Conservation (phyloP, 2,329 filamentous ascomycete genomes). For the Colletotrichum sojae region DNA sequence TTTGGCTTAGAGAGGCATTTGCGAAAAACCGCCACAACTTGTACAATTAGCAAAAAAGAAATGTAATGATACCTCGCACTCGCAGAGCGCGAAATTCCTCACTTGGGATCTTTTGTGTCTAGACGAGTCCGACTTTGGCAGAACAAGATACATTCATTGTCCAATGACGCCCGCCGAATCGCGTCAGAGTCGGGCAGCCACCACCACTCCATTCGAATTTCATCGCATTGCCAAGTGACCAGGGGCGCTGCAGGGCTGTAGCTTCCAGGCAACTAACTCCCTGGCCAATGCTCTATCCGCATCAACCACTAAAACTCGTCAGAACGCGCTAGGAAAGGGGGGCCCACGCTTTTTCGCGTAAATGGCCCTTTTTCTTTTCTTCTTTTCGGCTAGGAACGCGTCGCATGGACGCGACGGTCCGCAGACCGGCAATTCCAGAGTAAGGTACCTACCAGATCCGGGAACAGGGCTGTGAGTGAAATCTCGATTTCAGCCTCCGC, state of each 20-base stretch:
- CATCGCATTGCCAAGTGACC: constrained; percentile 14
- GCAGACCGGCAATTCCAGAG: constrained; percentile 25
- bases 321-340: constrained; percentile 32
- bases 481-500: constrained; percentile 24
- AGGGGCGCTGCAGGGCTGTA: constrained; percentile 32
- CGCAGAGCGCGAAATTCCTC: constrained; percentile 1
- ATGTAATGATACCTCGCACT: constrained; percentile 40
- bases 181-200: constrained; percentile 18
- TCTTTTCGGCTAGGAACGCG: constrained; percentile 23
- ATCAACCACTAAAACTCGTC: constrained; percentile 26
- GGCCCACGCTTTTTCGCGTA: constrained; percentile 26
- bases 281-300: background rate
- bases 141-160: constrained; percentile 24
- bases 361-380: constrained; percentile 18
- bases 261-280: constrained; percentile 27
- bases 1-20: constrained; percentile 27
- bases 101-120: background rate
- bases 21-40: constrained; percentile 27
- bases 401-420: constrained; percentile 32
- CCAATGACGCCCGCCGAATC: constrained; percentile 13
- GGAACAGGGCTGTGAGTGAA: constrained; percentile 22
- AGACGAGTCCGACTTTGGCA: too few relatives aligned
- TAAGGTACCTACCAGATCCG: background rate
- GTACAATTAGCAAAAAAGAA: constrained; percentile 17
- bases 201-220: constrained; percentile 17